phyloP scores from a whole-genome alignment of 441 rosid species.

The Daphne laureola region DNA sequence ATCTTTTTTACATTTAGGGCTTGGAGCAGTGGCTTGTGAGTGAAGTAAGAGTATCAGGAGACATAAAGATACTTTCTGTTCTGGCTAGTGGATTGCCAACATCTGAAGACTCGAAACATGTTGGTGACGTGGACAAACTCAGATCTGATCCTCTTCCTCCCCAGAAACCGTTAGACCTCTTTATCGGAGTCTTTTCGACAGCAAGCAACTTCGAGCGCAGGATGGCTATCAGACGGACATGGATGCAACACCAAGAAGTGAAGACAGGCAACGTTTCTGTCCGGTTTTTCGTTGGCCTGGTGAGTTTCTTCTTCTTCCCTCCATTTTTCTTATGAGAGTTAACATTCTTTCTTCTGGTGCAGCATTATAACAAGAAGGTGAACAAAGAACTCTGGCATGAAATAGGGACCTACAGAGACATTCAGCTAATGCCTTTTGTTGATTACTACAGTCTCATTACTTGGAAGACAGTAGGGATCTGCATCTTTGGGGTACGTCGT shows the following conservation, averaged over 20 bases:
- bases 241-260: constrained; percentile 89
- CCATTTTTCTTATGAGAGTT: neutral
- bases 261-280: constrained; percentile 67
- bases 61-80: constrained; percentile 43
- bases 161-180: constrained; percentile 49
- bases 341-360: constrained; percentile 22
- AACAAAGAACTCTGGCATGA: constrained; percentile 93
- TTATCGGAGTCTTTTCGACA: constrained; percentile 89
- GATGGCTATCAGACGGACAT: constrained; percentile 94
- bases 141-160: constrained; percentile 51
- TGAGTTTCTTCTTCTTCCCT: constrained; percentile 26
- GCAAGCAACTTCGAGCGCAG: constrained; percentile 91
- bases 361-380: constrained; percentile 90
- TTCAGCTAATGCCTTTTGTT: constrained; percentile 94
- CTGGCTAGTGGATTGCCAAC: constrained; percentile 68
- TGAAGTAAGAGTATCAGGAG: constrained; percentile 54
- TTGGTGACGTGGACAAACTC: constrained; percentile 57
- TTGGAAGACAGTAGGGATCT: constrained; percentile 92
- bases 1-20: constrained; percentile 24
- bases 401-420: constrained; percentile 69
- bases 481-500: constrained; percentile 82
- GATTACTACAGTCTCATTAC: constrained; percentile 93
- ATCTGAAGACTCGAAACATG: constrained; percentile 51
- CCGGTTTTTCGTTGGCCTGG: constrained; percentile 95
- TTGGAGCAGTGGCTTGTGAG: constrained; percentile 71